These are phyloP conservation scores for Pyrenopolyporus hunteri DNA, from an alignment of 495 filamentous ascomycete genomes.

Conservation along the genomic window DNA sequence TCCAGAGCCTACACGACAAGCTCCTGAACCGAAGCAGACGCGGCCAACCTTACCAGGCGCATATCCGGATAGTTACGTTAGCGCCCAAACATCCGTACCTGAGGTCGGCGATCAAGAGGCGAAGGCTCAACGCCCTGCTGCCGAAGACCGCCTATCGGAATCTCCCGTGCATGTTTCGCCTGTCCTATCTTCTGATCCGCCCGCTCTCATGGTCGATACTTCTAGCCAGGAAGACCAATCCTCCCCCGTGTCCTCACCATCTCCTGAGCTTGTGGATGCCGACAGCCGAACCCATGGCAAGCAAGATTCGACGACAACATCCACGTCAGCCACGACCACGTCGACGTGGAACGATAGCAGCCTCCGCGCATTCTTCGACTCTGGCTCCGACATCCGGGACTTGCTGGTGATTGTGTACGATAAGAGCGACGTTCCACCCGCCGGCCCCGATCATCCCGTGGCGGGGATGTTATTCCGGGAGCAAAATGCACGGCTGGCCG, in stretches of 20 bases:
- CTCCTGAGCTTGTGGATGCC: slow-evolving; percentile 67
- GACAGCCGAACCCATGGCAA: slow-evolving; percentile 47
- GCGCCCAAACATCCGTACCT: slow-evolving; percentile 35
- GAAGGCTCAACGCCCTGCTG: slow-evolving; percentile 36
- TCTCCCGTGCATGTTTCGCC: slow-evolving; percentile 79
- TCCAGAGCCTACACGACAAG: slow-evolving; percentile 26
- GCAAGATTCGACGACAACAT: slow-evolving; percentile 52
- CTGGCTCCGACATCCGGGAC: slow-evolving; percentile 88
- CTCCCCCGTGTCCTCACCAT: slow-evolving; percentile 69
- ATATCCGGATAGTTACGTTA: slow-evolving; percentile 48
- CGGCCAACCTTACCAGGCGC: slow-evolving; percentile 42
- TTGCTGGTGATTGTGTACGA: slow-evolving; percentile 91
- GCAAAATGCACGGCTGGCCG: slow-evolving; percentile 78
- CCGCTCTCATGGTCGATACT: slow-evolving; percentile 67
- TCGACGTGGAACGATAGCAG: slow-evolving; percentile 83
- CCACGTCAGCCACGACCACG: slow-evolving; percentile 49
- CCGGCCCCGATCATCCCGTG: slow-evolving; percentile 80
- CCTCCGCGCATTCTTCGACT: slow-evolving; percentile 88
- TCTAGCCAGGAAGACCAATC: slow-evolving; percentile 68
- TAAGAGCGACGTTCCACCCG: slow-evolving; percentile 77
- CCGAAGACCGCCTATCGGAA: slow-evolving; percentile 66
- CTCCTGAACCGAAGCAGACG: slow-evolving; percentile 21
- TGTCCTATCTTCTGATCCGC: slow-evolving; percentile 56
- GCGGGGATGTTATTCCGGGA: slow-evolving; percentile 81
- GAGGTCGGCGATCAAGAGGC: slow-evolving; percentile 33